Evolutionary conservation across 2,329 filamentous ascomycete genomes (phyloP), one percentile per base, ranked within the genome.

Genomic region (Didymella sp.): DNA sequence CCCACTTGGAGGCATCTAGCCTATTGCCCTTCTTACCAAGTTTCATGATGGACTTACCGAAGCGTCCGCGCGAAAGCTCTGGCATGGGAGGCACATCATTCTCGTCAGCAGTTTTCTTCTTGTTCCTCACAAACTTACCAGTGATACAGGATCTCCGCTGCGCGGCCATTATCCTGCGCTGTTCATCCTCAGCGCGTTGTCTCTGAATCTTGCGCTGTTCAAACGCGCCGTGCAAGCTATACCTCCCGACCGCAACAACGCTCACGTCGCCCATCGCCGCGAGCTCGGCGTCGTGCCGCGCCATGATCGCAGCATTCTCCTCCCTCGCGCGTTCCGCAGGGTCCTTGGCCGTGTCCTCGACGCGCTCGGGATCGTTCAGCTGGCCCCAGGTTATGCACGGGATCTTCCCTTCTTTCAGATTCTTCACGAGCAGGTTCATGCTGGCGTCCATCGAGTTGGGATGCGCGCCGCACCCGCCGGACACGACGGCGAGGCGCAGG

Each of bases 351-450:
- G 21, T 2, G 19, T 5, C 19, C 15, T 11, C 3, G 27, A 8
- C 11, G 1, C 6, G 9, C 19, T 27, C 6, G 7, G 37, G 22
- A 30, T 43, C 48, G 15, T 43, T 51, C 15, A 51, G 15, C 7
- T 19, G 27, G 2, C 38, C 15, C 48, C 48, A 43, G 9, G 1
- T 25, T 13, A 51, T 51, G 2, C n/a, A 35, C 3, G 12, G 6
- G 6, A 27, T 40, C 28, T 43, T 51, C 4, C 38, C 28, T 17
- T 27, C 27, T 2, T 43, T 7, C 19, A 51, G 28, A 9, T 51
- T 51, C 38, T 51, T 43, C 17, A 51, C n/a, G 12, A 33, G 4
- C 8, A 43, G 9, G 38, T 51, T 51, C 12, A 25, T 42, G 21
- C 48, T 51, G 37, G 43, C 8, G 1, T 43, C 19, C 28, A 35